phyloP scores from a whole-genome alignment of 1,139 yeast genomes.

The Blastobotrys illinoisensis region DNA sequence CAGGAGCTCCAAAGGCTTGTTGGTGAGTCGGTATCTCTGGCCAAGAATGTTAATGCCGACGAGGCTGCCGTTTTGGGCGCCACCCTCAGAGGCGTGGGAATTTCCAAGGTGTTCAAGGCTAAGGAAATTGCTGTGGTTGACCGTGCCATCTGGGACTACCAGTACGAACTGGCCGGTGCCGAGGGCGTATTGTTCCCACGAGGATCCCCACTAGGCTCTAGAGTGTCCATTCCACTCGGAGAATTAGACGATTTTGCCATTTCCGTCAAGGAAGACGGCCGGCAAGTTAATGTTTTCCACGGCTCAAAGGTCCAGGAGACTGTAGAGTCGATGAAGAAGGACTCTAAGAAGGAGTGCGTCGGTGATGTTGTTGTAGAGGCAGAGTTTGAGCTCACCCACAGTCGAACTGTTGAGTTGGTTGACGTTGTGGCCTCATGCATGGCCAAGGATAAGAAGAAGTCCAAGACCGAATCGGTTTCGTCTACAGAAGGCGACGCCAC shows the following conservation, averaged over 20 bases:
- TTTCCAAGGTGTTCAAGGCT: conserved; percentile 56
- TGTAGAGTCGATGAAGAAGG: conserved; percentile 21
- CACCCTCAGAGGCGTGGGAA: conserved; percentile 68
- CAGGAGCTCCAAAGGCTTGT: conserved; percentile 44
- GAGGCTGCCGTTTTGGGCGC: conserved; percentile 92
- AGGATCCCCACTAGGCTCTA: conserved; percentile 29
- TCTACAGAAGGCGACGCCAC: conserved; percentile 4
- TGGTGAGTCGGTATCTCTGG: conserved; percentile 46
- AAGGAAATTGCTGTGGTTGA: conserved; percentile 60
- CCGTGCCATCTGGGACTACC: conserved; percentile 38
- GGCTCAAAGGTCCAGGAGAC: conserved; percentile 24
- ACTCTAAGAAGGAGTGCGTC: conserved; percentile 20
- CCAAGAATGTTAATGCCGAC: conserved; percentile 93
- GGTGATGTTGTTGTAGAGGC: conserved; percentile 24
- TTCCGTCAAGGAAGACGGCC: conserved; percentile 51
- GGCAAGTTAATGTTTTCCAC: conserved; percentile 39
- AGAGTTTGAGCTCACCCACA: conserved; percentile 22
- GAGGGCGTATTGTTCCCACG: conserved; percentile 23
- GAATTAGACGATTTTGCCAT: conserved; percentile 35
- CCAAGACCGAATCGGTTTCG: conserved; percentile 4
- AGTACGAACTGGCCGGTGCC: conserved; percentile 19
- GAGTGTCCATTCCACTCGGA: conserved; percentile 14
- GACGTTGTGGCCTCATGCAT: conserved; percentile 17
- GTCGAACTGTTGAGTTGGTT: conserved; percentile 28
- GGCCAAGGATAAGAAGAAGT: conserved; percentile 11